Percentiles rank a stretch among this genome's conserved stretches.
phyloP scores from a whole-genome alignment of 768 basidiomycete species.

The Phylloporus arenicola region DNA sequence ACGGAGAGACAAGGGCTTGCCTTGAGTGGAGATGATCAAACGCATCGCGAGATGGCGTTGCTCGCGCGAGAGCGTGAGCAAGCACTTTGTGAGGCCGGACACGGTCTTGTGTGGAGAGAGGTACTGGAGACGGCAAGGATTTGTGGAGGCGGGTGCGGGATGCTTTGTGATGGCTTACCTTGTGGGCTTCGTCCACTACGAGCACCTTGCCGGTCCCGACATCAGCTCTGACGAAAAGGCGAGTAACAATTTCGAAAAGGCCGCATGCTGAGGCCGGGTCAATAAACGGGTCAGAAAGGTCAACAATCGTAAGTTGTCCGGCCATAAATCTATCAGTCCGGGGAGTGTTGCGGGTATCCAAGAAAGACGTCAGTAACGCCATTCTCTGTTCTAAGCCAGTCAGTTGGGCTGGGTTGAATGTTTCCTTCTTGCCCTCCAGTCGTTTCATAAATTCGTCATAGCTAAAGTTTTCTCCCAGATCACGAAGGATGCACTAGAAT shows the following conservation, averaged over 20 bases:
- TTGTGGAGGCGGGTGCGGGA: neutral
- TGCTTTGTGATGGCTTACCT: constrained; percentile 34
- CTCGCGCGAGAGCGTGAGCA: constrained; percentile 58
- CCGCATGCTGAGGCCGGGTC: constrained; percentile 63
- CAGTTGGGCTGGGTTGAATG: constrained; percentile 54
- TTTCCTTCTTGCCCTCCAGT: constrained; percentile 41
- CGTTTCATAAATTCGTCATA: constrained; percentile 45
- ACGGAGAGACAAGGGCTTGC: constrained; percentile 24
- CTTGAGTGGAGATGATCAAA: constrained; percentile 72
- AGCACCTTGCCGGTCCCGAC: constrained; percentile 62
- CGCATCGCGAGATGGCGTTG: constrained; percentile 71
- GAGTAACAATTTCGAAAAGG: constrained; percentile 62
- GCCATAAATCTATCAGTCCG: constrained; percentile 40
- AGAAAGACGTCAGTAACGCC: constrained; percentile 53
- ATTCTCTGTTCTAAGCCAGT: constrained; percentile 59
- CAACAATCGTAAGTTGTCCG: constrained; percentile 62
- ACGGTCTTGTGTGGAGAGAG: constrained; percentile 43
- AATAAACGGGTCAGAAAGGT: constrained; percentile 69
- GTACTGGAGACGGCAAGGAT: constrained; percentile 40
- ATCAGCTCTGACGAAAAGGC: constrained; percentile 58
- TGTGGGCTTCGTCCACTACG: constrained; percentile 73
- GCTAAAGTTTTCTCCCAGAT: constrained; percentile 55
- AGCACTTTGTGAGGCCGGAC: constrained; percentile 51
- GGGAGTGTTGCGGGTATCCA: constrained; percentile 29
- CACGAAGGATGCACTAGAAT: constrained; percentile 53